Percentiles rank a stretch among this genome's conserved stretches.
These are phyloP conservation scores for Aspergillus sclerotiicarbonarius DNA, from an alignment of 495 filamentous ascomycete genomes.

Conservation along the genomic window DNA sequence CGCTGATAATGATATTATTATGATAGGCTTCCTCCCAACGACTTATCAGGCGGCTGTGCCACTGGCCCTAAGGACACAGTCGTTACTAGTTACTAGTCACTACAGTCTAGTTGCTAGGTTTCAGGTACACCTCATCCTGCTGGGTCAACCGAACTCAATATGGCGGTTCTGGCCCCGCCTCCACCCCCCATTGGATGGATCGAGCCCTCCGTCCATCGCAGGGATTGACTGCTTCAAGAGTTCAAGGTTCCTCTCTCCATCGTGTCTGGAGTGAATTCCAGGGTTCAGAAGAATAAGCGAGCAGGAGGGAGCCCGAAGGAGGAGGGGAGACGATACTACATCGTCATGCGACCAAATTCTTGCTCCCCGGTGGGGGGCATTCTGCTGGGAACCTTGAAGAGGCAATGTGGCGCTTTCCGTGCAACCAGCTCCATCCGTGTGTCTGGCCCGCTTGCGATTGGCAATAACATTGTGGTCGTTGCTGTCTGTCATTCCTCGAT, in stretches of 20 bases:
- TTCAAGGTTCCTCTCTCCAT: background rate
- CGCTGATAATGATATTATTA: background rate
- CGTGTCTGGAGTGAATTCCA: background rate
- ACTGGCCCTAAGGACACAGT: too few relatives aligned
- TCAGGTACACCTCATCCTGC: constrained; percentile 20
- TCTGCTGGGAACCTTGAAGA: constrained; percentile 4
- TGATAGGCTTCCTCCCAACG: background rate
- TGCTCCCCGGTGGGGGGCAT: background rate
- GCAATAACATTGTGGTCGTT: constrained; percentile 8
- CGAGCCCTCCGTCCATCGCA: background rate
- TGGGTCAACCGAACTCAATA: background rate
- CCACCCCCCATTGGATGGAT: constrained; percentile 1
- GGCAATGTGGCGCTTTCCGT: constrained; percentile 16
- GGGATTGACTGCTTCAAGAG: background rate
- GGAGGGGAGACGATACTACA: background rate
- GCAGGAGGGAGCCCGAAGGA: background rate
- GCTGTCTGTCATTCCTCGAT: constrained; percentile 20
- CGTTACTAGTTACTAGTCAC: background rate
- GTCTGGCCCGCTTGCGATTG: constrained; percentile 16
- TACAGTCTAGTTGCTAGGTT: constrained; percentile 8
- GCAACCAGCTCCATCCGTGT: constrained; percentile 5
- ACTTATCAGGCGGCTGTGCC: background rate
- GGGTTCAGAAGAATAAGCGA: constrained; percentile 2
- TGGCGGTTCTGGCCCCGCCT: constrained; percentile 17
- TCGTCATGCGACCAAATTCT: background rate